phyloP scores from a whole-genome alignment of 768 basidiomycete genomes.

The Chalciporus chontae region DNA sequence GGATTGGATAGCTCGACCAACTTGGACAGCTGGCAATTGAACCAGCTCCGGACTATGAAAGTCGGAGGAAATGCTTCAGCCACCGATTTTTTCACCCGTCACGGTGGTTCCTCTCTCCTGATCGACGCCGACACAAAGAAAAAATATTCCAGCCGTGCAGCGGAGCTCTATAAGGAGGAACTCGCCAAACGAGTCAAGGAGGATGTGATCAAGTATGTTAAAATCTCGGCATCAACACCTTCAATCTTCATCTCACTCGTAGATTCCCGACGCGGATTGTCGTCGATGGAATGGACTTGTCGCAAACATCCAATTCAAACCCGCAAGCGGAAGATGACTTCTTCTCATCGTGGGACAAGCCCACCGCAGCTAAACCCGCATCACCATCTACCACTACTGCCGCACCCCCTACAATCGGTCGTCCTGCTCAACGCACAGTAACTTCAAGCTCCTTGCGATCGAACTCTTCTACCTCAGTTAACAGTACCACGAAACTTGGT shows the following conservation, averaged over 20 bases:
- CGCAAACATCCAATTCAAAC: conserved; percentile 37
- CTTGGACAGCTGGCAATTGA: conserved; percentile 90
- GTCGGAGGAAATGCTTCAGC: conserved; percentile 89
- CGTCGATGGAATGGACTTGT: conserved; percentile 74
- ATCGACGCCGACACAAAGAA: conserved; percentile 77
- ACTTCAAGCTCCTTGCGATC: conserved; percentile 63
- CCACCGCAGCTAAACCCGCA: conserved; percentile 50
- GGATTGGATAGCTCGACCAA: conserved; percentile 77
- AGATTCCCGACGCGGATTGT: conserved; percentile 77
- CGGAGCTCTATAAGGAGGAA: conserved; percentile 91
- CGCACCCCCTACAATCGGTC: conserved; percentile 58
- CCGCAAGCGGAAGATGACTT: conserved; percentile 81
- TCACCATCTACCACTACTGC: conserved; percentile 49
- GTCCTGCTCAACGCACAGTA: conserved; percentile 55
- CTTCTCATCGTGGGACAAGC: conserved; percentile 96
- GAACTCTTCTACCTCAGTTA: conserved; percentile 31
- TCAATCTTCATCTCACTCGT: conserved; percentile 1
- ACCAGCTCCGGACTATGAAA: conserved; percentile 94
- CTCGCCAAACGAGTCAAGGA: conserved; percentile 75
- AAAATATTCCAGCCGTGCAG: conserved; percentile 82
- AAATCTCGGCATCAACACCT: not conserved
- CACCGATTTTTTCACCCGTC: conserved; percentile 84
- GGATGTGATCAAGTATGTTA: conserved; percentile 61
- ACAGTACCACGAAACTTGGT: conserved; percentile 36
- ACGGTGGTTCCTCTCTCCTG: conserved; percentile 72